Conservation (phyloP, 2,329 filamentous ascomycete genomes). For the Sporothrix phasma region DNA sequence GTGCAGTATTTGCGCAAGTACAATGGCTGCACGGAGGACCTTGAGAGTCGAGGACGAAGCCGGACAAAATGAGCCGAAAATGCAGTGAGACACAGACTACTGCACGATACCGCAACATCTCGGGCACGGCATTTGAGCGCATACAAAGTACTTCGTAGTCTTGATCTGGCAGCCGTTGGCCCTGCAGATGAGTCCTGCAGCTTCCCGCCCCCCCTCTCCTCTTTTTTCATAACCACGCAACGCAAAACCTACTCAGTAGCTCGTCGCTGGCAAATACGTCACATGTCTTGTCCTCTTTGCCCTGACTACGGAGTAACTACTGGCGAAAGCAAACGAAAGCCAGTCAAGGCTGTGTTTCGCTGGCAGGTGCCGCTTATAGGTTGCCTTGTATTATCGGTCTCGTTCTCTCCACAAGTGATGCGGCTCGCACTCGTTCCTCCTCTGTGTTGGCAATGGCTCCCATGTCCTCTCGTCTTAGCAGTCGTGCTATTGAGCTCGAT, state of each 20-base stretch:
- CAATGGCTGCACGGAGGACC: neutral
- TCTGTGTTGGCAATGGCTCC: neutral
- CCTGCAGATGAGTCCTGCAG: neutral
- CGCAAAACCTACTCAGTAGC: too few relatives aligned
- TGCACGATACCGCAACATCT: neutral
- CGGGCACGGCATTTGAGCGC: neutral
- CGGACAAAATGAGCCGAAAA: neutral
- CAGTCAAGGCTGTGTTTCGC: neutral
- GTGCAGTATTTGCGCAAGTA: neutral
- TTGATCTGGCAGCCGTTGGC: too few relatives aligned
- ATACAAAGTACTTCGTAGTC: too few relatives aligned
- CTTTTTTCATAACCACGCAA: too few relatives aligned
- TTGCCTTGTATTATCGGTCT: neutral
- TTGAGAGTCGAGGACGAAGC: neutral
- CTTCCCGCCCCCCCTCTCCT: too few relatives aligned
- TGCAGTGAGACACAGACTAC: neutral
- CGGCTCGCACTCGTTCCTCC: neutral
- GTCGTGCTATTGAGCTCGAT: neutral
- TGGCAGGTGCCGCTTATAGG: neutral
- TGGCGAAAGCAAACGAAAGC: neutral
- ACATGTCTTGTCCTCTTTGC: neutral
- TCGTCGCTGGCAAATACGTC: conserved; percentile 3
- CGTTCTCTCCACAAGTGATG: neutral
- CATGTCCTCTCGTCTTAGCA: neutral
- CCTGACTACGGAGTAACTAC: neutral